Evolutionary conservation across 116 monocot genomes (phyloP).

Genomic region (Papilionanthe hybrid): DNA sequence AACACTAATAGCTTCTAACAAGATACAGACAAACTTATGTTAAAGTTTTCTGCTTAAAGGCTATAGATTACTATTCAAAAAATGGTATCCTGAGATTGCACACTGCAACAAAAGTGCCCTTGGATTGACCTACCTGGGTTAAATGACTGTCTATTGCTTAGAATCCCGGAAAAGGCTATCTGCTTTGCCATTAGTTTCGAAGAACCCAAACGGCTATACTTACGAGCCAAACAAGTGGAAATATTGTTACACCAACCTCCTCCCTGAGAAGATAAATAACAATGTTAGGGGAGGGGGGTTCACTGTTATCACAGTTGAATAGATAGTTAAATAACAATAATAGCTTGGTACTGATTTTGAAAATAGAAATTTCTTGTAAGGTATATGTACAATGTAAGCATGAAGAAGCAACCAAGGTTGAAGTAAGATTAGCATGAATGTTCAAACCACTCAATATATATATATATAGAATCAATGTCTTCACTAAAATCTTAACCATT

Average conservation of each 20-base stretch:
- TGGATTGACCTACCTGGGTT: conserved; percentile 56
- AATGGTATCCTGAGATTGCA: background rate
- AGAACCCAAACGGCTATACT: conserved; percentile 57
- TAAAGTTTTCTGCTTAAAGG: background rate
- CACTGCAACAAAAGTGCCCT: background rate
- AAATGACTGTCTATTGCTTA: conserved; percentile 37
- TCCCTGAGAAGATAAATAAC: conserved; percentile 37
- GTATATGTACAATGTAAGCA: background rate
- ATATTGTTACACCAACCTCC: conserved; percentile 81
- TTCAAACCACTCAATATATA: background rate
- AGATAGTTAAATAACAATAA: background rate
- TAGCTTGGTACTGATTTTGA: background rate
- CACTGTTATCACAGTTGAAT: background rate
- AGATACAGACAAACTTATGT: background rate
- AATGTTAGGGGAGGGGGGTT: background rate
- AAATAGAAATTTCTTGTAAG: background rate
- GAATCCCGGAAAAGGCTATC: conserved; percentile 76
- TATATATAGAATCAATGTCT: background rate
- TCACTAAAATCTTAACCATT: background rate
- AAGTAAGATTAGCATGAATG: background rate
- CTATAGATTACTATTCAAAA: background rate
- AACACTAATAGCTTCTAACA: no score
- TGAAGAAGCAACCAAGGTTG: background rate
- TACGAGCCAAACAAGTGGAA: conserved; percentile 44
- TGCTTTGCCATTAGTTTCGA: conserved; percentile 57